Evolutionary conservation across 2,329 filamentous ascomycete species (phyloP), one percentile per base, ranked within the genome.

Genomic region (Fusarium bactridioides): DNA sequence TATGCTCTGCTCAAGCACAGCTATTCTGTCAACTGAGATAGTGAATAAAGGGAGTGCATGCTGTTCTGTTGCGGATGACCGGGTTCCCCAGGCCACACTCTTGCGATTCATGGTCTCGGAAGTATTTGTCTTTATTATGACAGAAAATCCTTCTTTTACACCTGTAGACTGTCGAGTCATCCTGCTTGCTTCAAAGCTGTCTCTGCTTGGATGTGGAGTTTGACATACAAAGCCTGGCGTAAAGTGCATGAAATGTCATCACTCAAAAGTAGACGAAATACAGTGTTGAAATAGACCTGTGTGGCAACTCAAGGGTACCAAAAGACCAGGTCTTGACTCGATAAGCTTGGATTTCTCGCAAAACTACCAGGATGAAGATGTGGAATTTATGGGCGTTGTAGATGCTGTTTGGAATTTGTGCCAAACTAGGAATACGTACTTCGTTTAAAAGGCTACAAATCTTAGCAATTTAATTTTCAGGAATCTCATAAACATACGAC

Each of bases 51-150:
- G 18, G 31, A 37, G 33, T 25, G 13, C 0, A 37, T 16, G 4
- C 23, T 2, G 7, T 37, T 53, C 18, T 2, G 23, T 12, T 35
- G 33, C 5, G 23, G 31, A 21, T 37, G 31, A 3, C 33, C 33
- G 10, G 10, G 23, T 18, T 25, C 10, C 7, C 0, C 0, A 53
- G 0, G 31, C 19, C 5, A 27, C 0, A 25, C 0, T 37, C 50
- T 53, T 53, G 10, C 23, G 0, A 37, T n/a, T 1, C 31, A 12
- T 1, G 5, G 4, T n/a, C 18, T 53, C 23, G 19, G 10, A 37
- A 7, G 13, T 38, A 38, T 0, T 53, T 18, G 10, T n/a, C 33
- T 53, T 53, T 35, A 2, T 4, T 27, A 0, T 19, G 29, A 33
- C 18, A 33, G 29, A 0, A 51, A 51, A 23, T 5, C 4, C 3